Evolutionary conservation across 768 basidiomycete species (phyloP).

Genomic region (Vararia minispora): DNA sequence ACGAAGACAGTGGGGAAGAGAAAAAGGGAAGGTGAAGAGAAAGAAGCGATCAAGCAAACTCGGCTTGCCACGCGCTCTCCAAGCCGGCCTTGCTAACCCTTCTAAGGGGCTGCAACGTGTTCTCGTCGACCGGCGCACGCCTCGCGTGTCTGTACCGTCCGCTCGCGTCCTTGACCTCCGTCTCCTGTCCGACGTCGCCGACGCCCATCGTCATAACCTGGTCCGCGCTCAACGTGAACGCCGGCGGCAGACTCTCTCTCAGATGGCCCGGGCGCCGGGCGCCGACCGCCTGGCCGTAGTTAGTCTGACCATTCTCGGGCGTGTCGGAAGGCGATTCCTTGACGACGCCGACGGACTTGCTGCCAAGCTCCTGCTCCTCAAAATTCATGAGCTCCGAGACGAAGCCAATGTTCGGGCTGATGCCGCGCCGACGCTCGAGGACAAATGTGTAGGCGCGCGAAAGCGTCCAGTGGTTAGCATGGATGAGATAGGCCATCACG

Average conservation of each 20-base stretch:
- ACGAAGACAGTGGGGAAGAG: no score
- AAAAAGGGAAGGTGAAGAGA: no score
- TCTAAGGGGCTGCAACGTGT: conserved; percentile 79
- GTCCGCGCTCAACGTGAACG: conserved; percentile 21
- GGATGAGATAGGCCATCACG: conserved; percentile 95
- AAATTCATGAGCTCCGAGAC: conserved; percentile 96
- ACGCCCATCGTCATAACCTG: conserved; percentile 20
- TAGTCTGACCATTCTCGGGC: conserved; percentile 24
- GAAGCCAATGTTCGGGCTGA: conserved; percentile 96
- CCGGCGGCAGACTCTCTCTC: conserved; percentile 67
- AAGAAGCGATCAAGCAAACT: no score
- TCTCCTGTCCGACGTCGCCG: conserved; percentile 67
- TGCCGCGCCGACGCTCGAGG: conserved; percentile 84
- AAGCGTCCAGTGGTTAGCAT: conserved; percentile 94
- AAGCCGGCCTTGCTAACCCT: conserved; percentile 90
- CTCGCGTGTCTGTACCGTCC: conserved; percentile 85
- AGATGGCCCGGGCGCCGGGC: conserved; percentile 50
- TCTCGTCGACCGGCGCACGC: conserved; percentile 79
- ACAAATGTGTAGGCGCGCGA: conserved; percentile 88
- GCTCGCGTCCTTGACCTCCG: conserved; percentile 78
- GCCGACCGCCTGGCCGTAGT: conserved; percentile 33
- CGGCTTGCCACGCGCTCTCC: conserved; percentile 58
- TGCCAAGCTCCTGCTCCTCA: conserved; percentile 81
- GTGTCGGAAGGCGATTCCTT: conserved; percentile 25
- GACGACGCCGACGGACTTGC: conserved; percentile 60